Conservation (phyloP, 352 stramenopile genomes). For the Phytophthora tentaculata region DNA sequence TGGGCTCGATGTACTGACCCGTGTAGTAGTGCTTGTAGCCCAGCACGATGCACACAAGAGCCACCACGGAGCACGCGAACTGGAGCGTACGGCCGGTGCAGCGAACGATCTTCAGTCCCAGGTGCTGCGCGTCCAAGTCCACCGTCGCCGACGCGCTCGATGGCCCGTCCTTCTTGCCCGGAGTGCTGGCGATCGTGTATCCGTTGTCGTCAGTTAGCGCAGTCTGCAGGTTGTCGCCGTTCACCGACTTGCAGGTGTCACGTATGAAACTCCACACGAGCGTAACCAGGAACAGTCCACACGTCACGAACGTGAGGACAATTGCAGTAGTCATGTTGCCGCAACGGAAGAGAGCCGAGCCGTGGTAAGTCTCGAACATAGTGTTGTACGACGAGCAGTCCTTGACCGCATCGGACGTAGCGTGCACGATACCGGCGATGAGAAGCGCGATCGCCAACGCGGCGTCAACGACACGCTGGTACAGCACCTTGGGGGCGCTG, state of each 20-base stretch:
- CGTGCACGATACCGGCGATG: slow-evolving; percentile 44
- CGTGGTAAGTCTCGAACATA: slow-evolving; percentile 54
- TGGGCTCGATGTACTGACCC: slow-evolving; percentile 50
- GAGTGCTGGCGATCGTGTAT: slow-evolving; percentile 36
- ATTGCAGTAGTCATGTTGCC: slow-evolving; percentile 46
- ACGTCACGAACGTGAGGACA: slow-evolving; percentile 51
- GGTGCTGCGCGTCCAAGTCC: slow-evolving; percentile 33
- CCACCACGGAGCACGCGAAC: slow-evolving; percentile 40
- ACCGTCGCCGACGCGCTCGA: slow-evolving; percentile 14
- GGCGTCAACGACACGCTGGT: slow-evolving; percentile 40
- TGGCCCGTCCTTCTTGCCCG: slow-evolving; percentile 31
- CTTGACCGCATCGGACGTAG: slow-evolving; percentile 37
- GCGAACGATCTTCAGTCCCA: slow-evolving; percentile 38
- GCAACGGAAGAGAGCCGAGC: slow-evolving; percentile 49
- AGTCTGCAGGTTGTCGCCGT: slow-evolving; percentile 28
- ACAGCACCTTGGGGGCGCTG: slow-evolving; percentile 33
- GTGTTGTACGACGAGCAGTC: slow-evolving; percentile 50
- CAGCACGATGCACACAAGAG: slow-evolving; percentile 36
- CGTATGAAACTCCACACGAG: slow-evolving; percentile 42
- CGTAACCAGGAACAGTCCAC: slow-evolving; percentile 41
- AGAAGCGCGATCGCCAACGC: slow-evolving; percentile 36
- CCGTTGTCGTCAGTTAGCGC: slow-evolving; percentile 34
- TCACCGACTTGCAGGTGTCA: slow-evolving; percentile 28
- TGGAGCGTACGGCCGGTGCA: slow-evolving; percentile 40
- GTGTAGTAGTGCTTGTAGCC: slow-evolving; percentile 59